Conservation (phyloP, 768 basidiomycete species). For the Cantharellus cinnabarinus region DNA sequence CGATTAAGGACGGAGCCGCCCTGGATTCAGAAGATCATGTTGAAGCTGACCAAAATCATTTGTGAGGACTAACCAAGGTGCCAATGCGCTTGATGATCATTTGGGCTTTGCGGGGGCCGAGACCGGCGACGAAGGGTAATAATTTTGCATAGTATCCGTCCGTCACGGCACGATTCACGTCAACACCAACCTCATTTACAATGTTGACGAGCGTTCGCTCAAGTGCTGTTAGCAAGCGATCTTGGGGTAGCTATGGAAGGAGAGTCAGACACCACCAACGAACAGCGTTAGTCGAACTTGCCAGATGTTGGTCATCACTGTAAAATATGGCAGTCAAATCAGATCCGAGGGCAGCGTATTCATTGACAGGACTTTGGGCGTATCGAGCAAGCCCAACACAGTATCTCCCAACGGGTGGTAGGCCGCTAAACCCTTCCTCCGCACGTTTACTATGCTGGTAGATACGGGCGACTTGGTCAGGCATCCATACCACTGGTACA, state of each 20-base stretch:
- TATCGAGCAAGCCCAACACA: conserved; percentile 89
- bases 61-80: conserved; percentile 31
- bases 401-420: conserved; percentile 67
- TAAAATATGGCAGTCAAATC: conserved; percentile 73
- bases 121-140: conserved; percentile 75
- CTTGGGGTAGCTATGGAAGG: conserved; percentile 46
- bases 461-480: conserved; percentile 82
- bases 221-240: conserved; percentile 60
- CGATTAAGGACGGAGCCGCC: no score
- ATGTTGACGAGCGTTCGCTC: conserved; percentile 81
- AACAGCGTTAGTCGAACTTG: conserved; percentile 18
- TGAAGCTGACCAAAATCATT: neutral
- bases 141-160: conserved; percentile 78
- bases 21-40: conserved; percentile 20
- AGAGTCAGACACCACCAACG: conserved; percentile 3
- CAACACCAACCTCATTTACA: conserved; percentile 83
- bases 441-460: conserved; percentile 84
- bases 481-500: conserved; percentile 62
- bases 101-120: conserved; percentile 88
- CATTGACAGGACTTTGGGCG: conserved; percentile 81
- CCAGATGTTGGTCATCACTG: conserved; percentile 74
- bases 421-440: conserved; percentile 56
- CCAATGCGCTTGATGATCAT: conserved; percentile 64
- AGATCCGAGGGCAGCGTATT: conserved; percentile 72
- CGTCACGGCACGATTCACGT: conserved; percentile 81